These are phyloP conservation scores for Tripterygium wilfordii DNA, from an alignment of 177 flowering plant species.

Conservation along the genomic window DNA sequence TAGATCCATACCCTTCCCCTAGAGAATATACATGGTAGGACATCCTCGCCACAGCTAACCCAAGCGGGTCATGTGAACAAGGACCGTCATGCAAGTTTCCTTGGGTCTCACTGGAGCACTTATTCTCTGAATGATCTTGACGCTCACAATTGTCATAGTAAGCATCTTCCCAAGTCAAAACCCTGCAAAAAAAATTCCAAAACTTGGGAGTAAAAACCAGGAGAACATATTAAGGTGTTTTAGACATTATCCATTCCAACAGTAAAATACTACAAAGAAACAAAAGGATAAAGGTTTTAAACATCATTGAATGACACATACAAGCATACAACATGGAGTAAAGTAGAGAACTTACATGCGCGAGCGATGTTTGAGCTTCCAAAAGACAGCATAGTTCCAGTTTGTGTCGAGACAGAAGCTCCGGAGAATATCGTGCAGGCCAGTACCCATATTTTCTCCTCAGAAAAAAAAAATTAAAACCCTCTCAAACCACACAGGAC, in stretches of 20 bases:
- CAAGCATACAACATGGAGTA: neutral
- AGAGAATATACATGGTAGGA: constrained; percentile 65
- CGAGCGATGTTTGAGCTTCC: constrained; percentile 69
- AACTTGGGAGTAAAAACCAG: too few relatives aligned
- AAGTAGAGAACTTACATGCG: constrained; percentile 46
- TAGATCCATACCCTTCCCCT: constrained; percentile 75
- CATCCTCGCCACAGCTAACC: constrained; percentile 71
- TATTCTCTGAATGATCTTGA: constrained; percentile 25
- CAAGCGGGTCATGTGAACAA: constrained; percentile 47
- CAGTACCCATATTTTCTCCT: constrained; percentile 45
- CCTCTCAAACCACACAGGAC: too few relatives aligned
- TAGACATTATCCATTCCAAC: constrained; percentile 7
- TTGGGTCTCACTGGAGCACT: constrained; percentile 17
- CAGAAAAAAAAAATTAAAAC: too few relatives aligned
- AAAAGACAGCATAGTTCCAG: constrained; percentile 80
- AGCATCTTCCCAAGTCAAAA: constrained; percentile 75
- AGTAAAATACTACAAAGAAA: neutral
- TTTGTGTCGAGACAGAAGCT: constrained; percentile 54
- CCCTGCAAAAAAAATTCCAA: constrained; percentile 36
- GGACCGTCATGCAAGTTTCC: constrained; percentile 27
- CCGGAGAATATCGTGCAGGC: constrained; percentile 46
- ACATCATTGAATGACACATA: neutral
- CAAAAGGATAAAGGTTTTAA: neutral
- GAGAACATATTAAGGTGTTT: too few relatives aligned
- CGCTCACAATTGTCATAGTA: constrained; percentile 45